A percentile compares a stretch with the other conserved stretches of the same genome.
These are phyloP conservation scores for Verticillium albo-atrum DNA, from an alignment of 2,329 filamentous ascomycete species.

Conservation along the genomic window DNA sequence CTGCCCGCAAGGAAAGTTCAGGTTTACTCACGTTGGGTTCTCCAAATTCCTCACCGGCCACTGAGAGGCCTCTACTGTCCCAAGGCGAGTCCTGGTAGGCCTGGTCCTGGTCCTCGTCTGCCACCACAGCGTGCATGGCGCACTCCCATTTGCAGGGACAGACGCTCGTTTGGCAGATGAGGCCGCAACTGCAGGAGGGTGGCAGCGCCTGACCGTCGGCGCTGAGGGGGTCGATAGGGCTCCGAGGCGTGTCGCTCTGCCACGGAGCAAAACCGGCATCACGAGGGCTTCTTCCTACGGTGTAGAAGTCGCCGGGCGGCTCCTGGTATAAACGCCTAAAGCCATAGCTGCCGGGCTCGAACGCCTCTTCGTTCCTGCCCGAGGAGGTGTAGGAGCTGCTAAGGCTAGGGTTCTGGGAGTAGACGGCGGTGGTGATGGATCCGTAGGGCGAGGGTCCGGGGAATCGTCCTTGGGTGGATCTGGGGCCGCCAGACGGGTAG, in stretches of 20 bases:
- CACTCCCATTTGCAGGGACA: background rate
- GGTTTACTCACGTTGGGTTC: background rate
- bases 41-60: background rate
- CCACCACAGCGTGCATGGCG: background rate
- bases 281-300: too few species aligned
- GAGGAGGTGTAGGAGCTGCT: too few species aligned
- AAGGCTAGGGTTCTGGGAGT: too few species aligned
- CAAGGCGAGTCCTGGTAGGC: background rate
- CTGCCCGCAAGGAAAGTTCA: too few species aligned
- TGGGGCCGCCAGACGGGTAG: background rate
- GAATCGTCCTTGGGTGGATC: background rate
- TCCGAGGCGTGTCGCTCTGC: background rate
- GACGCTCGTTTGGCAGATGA: background rate
- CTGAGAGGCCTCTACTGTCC: background rate
- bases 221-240: background rate
- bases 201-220: background rate
- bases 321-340: background rate
- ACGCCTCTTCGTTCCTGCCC: background rate
- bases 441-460: background rate
- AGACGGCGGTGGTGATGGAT: background rate
- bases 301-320: background rate
- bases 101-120: background rate
- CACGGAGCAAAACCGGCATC: background rate
- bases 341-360: background rate
- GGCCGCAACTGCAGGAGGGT: background rate